Base-by-base conservation (phyloP, 352 stramenopile genomes). In the Nothophytophthora sp. region DNA sequence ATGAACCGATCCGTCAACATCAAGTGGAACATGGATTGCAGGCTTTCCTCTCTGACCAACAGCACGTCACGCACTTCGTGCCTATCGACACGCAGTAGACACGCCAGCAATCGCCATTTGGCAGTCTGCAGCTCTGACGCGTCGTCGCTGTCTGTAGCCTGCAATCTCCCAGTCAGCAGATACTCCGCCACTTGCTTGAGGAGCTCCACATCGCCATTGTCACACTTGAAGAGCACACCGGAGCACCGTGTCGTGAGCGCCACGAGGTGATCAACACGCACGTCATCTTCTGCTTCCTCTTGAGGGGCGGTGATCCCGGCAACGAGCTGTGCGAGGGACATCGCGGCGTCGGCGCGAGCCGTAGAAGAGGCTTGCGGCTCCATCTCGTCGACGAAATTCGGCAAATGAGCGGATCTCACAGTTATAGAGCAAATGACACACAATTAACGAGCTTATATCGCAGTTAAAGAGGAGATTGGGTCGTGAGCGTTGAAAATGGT, bases 1-100 rank as follows among this genome's bases (percentile, higher is more conserved):
- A 42, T 40, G 29, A 80, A 74, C 1, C 70, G 62, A 43, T 80
- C 70, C 10, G 24, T 32, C 18, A 60, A 22, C 49, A 71, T 67
- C 24, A 67, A 50, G 5, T 36, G 37, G 18, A 79, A 38, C 41
- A 73, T 28, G 5, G 46, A 27, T 10, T 49, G 38, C 38, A 71
- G 34, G 25, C 54, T 47, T 42, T 40, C 27, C 25, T 58, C 30
- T 10, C 47, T 58, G 24, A 30, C 29, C 20, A 33, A n/a, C n/a
- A n/a, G n/a, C n/a, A n/a, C n/a, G n/a, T n/a, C n/a, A n/a, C n/a
- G 8, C 11, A 42, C 43, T 35, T 50, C 37, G 12, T 42, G 18
- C 15, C 5, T 33, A 40, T 50, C 16, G 3, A 40, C 34, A 5
- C 5, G 11, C 15, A 61, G 9, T 38, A 71, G 29, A 23, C 0